Conservation (phyloP, 176 grass and related monocot species). For the Aegilops bicornis region DNA sequence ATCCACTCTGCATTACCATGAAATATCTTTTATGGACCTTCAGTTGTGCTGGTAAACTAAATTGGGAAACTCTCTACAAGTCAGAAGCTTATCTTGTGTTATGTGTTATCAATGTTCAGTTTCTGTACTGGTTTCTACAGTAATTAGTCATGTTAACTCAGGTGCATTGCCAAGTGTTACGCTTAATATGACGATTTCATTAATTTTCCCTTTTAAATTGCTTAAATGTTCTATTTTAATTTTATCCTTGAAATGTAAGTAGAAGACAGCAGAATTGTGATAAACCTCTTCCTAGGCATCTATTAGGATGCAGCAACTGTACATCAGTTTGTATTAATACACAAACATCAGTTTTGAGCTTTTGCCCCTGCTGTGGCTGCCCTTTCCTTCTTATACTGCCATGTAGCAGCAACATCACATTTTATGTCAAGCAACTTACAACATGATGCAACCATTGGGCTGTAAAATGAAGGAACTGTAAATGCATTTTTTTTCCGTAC, state of each 20-base stretch:
- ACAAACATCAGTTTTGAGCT: background rate
- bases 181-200: background rate
- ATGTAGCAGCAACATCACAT: background rate
- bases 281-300: background rate
- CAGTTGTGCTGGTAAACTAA: background rate
- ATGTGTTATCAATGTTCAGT: background rate
- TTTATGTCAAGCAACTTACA: background rate
- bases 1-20: background rate
- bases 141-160: background rate
- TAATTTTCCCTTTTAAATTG: constrained; percentile 18
- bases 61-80: background rate
- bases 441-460: background rate
- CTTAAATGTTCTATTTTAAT: background rate
- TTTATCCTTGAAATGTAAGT: background rate
- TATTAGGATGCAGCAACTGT: background rate
- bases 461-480: background rate
- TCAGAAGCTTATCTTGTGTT: background rate
- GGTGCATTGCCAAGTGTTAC: background rate
- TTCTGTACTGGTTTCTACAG: background rate
- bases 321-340: background rate
- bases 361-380: background rate
- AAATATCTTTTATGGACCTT: background rate
- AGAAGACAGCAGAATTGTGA: background rate
- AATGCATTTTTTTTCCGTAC: background rate
- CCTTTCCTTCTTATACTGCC: background rate